These are phyloP conservation scores for Saccharomyces uvarum DNA, from an alignment of 1,139 yeast genomes.

Conservation along the genomic window DNA sequence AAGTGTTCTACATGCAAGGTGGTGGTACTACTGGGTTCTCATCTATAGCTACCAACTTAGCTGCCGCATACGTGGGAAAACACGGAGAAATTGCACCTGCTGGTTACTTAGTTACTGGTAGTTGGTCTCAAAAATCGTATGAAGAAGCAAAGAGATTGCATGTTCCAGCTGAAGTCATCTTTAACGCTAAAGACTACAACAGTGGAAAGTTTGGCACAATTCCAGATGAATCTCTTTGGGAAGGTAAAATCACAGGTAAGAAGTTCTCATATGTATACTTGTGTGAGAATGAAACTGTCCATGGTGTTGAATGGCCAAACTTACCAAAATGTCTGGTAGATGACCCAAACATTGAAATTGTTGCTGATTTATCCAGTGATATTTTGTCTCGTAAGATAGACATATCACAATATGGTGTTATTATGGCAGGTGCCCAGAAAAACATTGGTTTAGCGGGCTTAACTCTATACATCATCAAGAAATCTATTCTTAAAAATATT, in stretches of 20 bases:
- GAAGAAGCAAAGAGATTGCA: constrained; percentile 87
- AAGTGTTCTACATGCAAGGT: constrained; percentile 90
- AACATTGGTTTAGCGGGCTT: constrained; percentile 95
- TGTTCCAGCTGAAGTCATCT: constrained; percentile 60
- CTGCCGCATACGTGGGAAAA: constrained; percentile 61
- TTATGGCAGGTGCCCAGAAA: constrained; percentile 96
- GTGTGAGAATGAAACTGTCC: constrained; percentile 94
- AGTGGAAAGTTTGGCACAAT: constrained; percentile 57
- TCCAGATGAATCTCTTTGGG: constrained; percentile 64
- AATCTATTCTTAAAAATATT: constrained; percentile 51
- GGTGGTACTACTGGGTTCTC: constrained; percentile 97
- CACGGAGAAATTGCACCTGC: constrained; percentile 70
- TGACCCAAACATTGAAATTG: constrained; percentile 59
- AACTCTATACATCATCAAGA: constrained; percentile 82
- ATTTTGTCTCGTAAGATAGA: constrained; percentile 76
- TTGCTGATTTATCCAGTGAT: constrained; percentile 92
- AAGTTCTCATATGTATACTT: constrained; percentile 76
- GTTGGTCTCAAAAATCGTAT: constrained; percentile 83
- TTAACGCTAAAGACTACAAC: constrained; percentile 48
- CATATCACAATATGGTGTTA: constrained; percentile 74
- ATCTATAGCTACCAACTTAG: constrained; percentile 71
- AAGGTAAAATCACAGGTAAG: constrained; percentile 35
- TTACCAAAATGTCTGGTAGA: constrained; percentile 51
- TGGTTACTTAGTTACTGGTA: constrained; percentile 84
- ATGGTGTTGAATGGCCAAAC: constrained; percentile 77